Evolutionary conservation across 2,329 filamentous ascomycete species (phyloP), one percentile per base, ranked within the genome.

Genomic region (Immersiporthe knoxdaviesiana): DNA sequence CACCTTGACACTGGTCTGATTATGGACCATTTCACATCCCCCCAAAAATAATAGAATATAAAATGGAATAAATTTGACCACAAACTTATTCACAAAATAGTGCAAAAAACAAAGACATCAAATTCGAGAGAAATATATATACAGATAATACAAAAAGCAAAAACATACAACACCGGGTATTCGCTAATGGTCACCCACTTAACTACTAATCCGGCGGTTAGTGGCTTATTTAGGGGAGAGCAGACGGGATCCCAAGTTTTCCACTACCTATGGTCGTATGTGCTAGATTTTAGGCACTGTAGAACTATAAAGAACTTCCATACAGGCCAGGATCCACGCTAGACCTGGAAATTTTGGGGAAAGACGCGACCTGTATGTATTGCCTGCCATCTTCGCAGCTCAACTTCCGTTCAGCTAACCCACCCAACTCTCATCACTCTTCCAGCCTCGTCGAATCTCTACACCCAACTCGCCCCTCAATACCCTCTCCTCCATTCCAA

Each of bases 381-480:
- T n/a, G n/a, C n/a, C n/a, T 32, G 24, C 44, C 52, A 56, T 56
- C 52, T 56, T 56, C 52, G 14, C 52, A 56, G 52, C 52, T 56
- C 27, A 27, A 32, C 52, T 56, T 56, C 24, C 7, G 30, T 27
- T 27, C 50, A 54, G 8, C n/a, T 11, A 54, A 44, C 41, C 41
- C n/a, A 16, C 12, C 35, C 11, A 4, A 2, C 37, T 30, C 52
- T 16, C 24, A 56, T 12, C 52, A 32, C 27, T 16, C 52, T 32
- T 56, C 27, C 52, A 56, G 24, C 14, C 24, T 32, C 8, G 14
- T 30, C 52, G 21, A 30, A 30, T 3, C 8, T 56, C 52, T 18
- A 56, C 27, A 14, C 11, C 24, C 4, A 10, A 8, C 24, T 24
- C 11, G 27, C 10, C 24, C 50, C 97, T 75, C 91, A 92, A n/a